These are phyloP conservation scores for Mycena alexandri DNA, from an alignment of 768 basidiomycete genomes.

Conservation along the genomic window DNA sequence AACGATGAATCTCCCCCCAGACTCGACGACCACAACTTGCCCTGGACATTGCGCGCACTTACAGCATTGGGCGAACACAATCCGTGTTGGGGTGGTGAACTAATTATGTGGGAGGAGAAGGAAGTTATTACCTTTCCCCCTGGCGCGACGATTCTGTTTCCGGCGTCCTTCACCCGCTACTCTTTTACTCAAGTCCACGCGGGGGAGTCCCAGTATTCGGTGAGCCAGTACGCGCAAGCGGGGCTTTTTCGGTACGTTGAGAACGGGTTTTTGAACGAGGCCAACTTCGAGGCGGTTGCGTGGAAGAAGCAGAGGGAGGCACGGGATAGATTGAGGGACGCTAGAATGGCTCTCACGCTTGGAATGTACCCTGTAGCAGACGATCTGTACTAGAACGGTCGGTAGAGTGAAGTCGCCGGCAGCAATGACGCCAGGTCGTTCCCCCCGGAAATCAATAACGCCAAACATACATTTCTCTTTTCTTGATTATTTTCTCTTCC, in stretches of 20 bases:
- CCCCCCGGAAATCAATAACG: not conserved
- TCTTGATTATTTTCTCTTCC: too few relatives aligned
- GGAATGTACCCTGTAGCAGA: not conserved
- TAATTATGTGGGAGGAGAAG: slow-evolving; percentile 3
- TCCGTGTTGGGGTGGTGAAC: not conserved
- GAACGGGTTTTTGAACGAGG: not conserved
- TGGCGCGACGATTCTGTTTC: not conserved
- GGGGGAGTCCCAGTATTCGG: not conserved
- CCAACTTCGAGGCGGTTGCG: not conserved
- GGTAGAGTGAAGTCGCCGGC: not conserved
- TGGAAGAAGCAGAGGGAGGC: not conserved
- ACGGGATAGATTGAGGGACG: not conserved
- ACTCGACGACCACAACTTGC: slow-evolving; percentile 3
- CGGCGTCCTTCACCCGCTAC: not conserved
- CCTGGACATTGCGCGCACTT: slow-evolving; percentile 1
- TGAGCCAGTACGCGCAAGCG: slow-evolving; percentile 1
- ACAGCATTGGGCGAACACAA: not conserved
- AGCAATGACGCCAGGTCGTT: not conserved
- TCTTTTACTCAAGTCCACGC: slow-evolving; percentile 1
- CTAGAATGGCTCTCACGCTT: not conserved
- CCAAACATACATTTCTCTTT: not conserved
- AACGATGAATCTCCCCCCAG: not conserved
- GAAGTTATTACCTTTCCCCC: not conserved
- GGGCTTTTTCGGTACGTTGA: slow-evolving; percentile 1
- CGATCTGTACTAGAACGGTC: not conserved